phyloP scores from a whole-genome alignment of 1,284 basidiomycete genomes.

The Abortiporus biennis region DNA sequence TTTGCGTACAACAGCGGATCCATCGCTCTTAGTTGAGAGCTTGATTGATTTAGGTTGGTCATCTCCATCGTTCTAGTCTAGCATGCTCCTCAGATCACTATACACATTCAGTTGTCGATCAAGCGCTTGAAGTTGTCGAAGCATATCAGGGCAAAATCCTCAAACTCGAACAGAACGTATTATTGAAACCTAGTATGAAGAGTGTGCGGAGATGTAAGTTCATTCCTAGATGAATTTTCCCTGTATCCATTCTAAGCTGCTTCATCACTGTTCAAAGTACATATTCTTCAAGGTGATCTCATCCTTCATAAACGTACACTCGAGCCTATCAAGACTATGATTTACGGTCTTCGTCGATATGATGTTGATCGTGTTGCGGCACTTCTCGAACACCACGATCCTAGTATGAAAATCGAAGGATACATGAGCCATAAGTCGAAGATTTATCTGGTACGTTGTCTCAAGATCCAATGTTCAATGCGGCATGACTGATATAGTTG shows the following conservation, averaged over 20 bases:
- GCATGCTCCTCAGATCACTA: neutral
- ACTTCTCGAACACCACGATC: constrained; percentile 33
- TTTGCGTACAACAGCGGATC: constrained; percentile 52
- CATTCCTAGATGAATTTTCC: neutral
- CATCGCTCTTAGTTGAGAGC: constrained; percentile 55
- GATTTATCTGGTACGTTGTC: constrained; percentile 50
- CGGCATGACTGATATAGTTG: neutral
- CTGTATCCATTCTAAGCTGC: constrained; percentile 1
- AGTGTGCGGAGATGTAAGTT: constrained; percentile 51
- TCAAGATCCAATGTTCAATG: neutral
- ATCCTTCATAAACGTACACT: constrained; percentile 64
- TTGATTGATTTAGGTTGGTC: constrained; percentile 54
- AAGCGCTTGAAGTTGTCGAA: constrained; percentile 61
- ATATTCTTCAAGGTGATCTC: constrained; percentile 68
- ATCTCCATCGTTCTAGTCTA: neutral
- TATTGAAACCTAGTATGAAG: constrained; percentile 53
- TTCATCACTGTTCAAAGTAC: constrained; percentile 37
- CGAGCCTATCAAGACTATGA: constrained; percentile 59
- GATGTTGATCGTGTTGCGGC: constrained; percentile 60
- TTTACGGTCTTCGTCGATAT: constrained; percentile 61
- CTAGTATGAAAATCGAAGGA: constrained; percentile 36
- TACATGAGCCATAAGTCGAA: constrained; percentile 66
- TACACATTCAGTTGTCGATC: constrained; percentile 47
- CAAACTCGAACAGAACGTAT: constrained; percentile 51
- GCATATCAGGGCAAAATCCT: constrained; percentile 57